Evolutionary conservation across 192 early-diverging fungal genomes (phyloP).

Genomic region (Mortierella alpina): DNA sequence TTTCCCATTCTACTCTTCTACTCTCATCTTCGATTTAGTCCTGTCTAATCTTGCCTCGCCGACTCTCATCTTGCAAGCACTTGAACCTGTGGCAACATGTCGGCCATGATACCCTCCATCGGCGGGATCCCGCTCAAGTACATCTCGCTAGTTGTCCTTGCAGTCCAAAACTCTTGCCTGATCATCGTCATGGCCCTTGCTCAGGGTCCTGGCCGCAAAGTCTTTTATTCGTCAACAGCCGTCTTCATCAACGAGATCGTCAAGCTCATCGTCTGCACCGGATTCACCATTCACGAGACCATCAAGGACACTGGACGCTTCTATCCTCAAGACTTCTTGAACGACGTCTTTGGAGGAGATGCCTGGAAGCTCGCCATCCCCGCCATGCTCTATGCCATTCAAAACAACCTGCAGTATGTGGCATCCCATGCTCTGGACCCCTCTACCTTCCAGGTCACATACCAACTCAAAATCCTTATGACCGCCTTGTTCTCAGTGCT

Average conservation of each 20-base stretch:
- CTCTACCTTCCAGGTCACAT: constrained; percentile 96
- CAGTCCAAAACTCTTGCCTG: constrained; percentile 88
- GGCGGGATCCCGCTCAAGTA: constrained; percentile 84
- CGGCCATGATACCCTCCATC: constrained; percentile 35
- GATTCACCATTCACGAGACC: constrained; percentile 45
- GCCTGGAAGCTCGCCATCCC: constrained; percentile 90
- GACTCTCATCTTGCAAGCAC: neutral
- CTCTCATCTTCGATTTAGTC: neutral
- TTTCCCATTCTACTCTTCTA: neutral
- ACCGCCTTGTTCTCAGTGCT: constrained; percentile 93
- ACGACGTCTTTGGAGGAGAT: constrained; percentile 71
- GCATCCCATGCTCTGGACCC: constrained; percentile 90
- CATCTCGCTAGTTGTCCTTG: constrained; percentile 84
- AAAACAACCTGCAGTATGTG: constrained; percentile 97
- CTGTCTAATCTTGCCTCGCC: neutral
- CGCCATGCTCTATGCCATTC: constrained; percentile 90
- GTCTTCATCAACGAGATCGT: constrained; percentile 89
- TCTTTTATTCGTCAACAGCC: constrained; percentile 89
- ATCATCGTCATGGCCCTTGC: constrained; percentile 85
- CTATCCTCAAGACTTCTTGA: constrained; percentile 41
- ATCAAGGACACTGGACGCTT: constrained; percentile 35
- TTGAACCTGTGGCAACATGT: constrained; percentile 6
- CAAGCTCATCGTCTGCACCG: constrained; percentile 76
- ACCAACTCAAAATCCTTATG: constrained; percentile 97
- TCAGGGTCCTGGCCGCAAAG: constrained; percentile 39